A percentile compares a stretch with the other conserved stretches of the same genome.
phyloP scores from a whole-genome alignment of 1,284 basidiomycete genomes.

The Ceratobasidium sp. region DNA sequence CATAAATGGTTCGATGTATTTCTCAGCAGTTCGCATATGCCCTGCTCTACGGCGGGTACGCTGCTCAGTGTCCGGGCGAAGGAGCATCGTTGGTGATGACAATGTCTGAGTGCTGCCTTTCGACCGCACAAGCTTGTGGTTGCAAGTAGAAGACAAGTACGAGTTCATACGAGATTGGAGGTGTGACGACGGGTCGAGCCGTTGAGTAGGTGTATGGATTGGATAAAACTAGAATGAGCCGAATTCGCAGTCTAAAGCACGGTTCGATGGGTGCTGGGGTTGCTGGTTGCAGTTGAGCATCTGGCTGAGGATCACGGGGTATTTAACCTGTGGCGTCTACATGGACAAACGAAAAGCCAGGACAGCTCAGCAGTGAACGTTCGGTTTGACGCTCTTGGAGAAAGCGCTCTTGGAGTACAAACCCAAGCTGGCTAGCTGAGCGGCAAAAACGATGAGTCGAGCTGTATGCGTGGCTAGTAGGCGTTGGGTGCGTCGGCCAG shows the following conservation, averaged over 20 bases:
- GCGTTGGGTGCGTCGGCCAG: not conserved
- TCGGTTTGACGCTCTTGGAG: not conserved
- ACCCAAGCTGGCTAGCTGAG: not conserved
- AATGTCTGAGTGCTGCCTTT: no score
- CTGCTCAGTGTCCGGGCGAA: no score
- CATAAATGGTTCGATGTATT: no score
- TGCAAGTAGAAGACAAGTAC: not conserved
- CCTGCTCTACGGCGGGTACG: no score
- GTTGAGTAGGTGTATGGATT: not conserved
- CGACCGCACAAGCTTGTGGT: no score
- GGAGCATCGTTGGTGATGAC: no score
- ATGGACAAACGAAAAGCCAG: not conserved
- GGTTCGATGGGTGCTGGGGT: not conserved
- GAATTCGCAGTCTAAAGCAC: not conserved
- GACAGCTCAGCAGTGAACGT: not conserved
- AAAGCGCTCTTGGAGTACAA: not conserved
- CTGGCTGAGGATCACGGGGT: not conserved
- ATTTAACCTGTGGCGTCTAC: conserved; percentile 5
- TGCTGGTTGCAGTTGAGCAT: not conserved
- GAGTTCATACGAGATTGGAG: not conserved
- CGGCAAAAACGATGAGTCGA: not conserved
- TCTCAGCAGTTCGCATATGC: no score
- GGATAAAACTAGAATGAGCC: not conserved
- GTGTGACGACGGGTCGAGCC: not conserved
- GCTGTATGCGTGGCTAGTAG: not conserved